These are phyloP conservation scores for Nigrospora oryzae DNA, from an alignment of 2,329 filamentous ascomycete genomes.

Conservation along the genomic window DNA sequence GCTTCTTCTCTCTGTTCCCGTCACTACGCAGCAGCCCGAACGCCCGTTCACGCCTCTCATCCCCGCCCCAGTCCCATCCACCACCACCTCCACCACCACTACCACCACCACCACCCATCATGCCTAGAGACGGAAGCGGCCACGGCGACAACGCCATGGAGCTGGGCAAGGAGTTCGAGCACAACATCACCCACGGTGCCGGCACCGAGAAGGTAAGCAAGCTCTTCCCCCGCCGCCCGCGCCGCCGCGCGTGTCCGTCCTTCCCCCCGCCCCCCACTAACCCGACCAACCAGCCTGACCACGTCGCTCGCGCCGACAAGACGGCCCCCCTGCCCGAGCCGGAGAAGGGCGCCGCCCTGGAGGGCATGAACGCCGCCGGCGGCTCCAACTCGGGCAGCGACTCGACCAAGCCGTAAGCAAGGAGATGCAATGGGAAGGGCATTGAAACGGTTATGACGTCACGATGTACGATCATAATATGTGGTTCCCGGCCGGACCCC, in stretches of 20 bases:
- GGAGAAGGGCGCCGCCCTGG: constrained; percentile 33
- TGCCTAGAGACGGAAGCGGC: constrained; percentile 43
- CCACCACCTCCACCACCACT: neutral
- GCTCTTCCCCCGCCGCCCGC: neutral
- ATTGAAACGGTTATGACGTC: too few relatives aligned
- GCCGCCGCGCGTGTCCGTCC: too few relatives aligned
- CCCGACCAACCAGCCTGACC: constrained; percentile 9
- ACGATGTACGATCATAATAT: too few relatives aligned
- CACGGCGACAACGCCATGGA: constrained; percentile 33
- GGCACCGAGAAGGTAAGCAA: constrained; percentile 26
- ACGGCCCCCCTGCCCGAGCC: constrained; percentile 36
- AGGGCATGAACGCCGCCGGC: constrained; percentile 31
- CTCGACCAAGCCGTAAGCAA: too few relatives aligned
- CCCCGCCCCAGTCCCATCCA: too few relatives aligned
- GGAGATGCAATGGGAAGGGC: too few relatives aligned
- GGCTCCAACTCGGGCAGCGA: constrained; percentile 12
- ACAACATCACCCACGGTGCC: constrained; percentile 36
- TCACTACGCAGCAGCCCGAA: too few relatives aligned
- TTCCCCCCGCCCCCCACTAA: neutral
- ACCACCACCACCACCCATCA: constrained; percentile 16
- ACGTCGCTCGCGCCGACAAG: constrained; percentile 39
- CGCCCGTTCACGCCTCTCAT: too few relatives aligned
- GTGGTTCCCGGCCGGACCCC: too few relatives aligned
- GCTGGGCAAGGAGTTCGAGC: constrained; percentile 21
- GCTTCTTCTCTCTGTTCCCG: too few relatives aligned